Conservation (phyloP, 805 yeast species). For the Suhomyces tanzawaensis region DNA sequence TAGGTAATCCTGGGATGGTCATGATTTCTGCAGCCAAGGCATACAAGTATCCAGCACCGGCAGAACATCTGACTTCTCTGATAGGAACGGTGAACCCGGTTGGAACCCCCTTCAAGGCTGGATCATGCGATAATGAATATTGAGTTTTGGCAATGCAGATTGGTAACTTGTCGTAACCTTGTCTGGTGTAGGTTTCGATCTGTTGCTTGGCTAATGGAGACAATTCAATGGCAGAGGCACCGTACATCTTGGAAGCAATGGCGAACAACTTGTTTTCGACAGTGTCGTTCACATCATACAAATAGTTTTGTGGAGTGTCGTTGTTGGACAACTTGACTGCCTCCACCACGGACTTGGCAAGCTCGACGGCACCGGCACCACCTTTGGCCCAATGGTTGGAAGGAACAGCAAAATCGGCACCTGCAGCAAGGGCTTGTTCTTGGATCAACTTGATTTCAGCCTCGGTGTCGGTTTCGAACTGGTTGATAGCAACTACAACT, state of each 20-base stretch:
- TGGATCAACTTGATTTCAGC: slow-evolving; percentile 79
- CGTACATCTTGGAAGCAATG: slow-evolving; percentile 89
- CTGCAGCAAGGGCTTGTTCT: slow-evolving; percentile 81
- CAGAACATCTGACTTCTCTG: slow-evolving; percentile 72
- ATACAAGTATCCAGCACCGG: slow-evolving; percentile 83
- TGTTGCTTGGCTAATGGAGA: slow-evolving; percentile 68
- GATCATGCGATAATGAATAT: slow-evolving; percentile 80
- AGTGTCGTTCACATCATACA: slow-evolving; percentile 67
- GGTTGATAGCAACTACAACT: slow-evolving; percentile 92
- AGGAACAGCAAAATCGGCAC: slow-evolving; percentile 87
- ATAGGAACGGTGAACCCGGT: slow-evolving; percentile 76
- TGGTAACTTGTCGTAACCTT: slow-evolving; percentile 76
- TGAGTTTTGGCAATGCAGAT: slow-evolving; percentile 86
- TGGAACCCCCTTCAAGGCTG: slow-evolving; percentile 80
- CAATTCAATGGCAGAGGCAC: slow-evolving; percentile 70
- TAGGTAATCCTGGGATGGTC: slow-evolving; percentile 84
- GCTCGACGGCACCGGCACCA: slow-evolving; percentile 81
- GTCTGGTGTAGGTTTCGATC: slow-evolving; percentile 63
- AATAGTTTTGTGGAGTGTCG: slow-evolving; percentile 41
- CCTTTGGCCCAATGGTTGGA: slow-evolving; percentile 96
- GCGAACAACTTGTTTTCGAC: slow-evolving; percentile 78
- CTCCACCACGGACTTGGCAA: slow-evolving; percentile 79
- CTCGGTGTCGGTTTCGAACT: slow-evolving; percentile 76
- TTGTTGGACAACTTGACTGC: slow-evolving; percentile 53
- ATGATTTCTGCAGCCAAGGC: slow-evolving; percentile 85